phyloP scores from a whole-genome alignment of 805 yeast species.

The Metschnikowia sp. region DNA sequence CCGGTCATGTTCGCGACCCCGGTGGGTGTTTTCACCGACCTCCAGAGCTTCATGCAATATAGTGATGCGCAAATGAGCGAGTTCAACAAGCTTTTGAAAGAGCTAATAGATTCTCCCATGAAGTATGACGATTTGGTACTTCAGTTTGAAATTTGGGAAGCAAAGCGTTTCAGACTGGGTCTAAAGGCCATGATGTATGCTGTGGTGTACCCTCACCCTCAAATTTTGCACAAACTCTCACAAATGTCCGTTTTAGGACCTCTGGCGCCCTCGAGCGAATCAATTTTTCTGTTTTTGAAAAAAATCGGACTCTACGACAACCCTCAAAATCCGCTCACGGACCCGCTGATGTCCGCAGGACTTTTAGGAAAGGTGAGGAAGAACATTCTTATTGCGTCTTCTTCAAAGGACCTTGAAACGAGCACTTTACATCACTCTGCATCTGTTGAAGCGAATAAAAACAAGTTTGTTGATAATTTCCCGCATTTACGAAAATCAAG shows the following conservation, averaged over 20 bases:
- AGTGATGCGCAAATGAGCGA: conserved; percentile 6
- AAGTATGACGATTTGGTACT: conserved; percentile 25
- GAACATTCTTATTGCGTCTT: conserved; percentile 18
- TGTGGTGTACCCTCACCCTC: conserved; percentile 32
- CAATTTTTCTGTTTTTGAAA: conserved; percentile 15
- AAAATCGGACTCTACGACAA: conserved; percentile 24
- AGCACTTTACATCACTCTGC: conserved; percentile 3
- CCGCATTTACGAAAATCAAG: conserved; percentile 27
- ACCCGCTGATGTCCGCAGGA: conserved; percentile 27
- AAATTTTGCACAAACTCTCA: conserved; percentile 11
- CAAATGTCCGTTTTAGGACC: conserved; percentile 3
- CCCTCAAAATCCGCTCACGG: conserved; percentile 22
- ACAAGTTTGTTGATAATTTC: conserved; percentile 24
- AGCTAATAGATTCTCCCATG: background rate
- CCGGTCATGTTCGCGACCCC: conserved; percentile 27
- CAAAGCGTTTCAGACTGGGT: conserved; percentile 20
- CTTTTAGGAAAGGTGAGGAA: conserved; percentile 20
- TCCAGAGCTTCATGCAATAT: conserved; percentile 13
- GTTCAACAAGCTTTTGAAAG: conserved; percentile 2
- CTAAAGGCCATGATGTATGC: conserved; percentile 29
- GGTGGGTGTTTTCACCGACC: conserved; percentile 10
- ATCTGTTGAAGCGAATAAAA: background rate
- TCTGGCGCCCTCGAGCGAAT: conserved; percentile 6
- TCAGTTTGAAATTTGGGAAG: conserved; percentile 32
- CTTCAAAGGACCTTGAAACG: conserved; percentile 19